These are phyloP conservation scores for Areca catechu DNA, from an alignment of 176 grass and related monocot species.

Conservation along the genomic window DNA sequence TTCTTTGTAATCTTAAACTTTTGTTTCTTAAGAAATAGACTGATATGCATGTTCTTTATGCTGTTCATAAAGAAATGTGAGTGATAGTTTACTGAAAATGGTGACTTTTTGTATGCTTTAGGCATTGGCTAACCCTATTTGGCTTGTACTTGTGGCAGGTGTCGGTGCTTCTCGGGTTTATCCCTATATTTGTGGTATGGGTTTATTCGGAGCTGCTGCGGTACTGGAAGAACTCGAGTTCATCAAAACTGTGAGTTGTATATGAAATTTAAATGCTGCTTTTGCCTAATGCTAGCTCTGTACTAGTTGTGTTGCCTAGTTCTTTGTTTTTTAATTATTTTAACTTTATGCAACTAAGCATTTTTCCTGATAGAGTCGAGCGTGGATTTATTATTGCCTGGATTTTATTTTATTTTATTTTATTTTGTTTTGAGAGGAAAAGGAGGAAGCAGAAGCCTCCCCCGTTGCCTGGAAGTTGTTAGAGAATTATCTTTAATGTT, in stretches of 20 bases:
- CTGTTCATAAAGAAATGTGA: too few species aligned
- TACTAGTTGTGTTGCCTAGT: too few species aligned
- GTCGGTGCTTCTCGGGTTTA: conserved; percentile 64
- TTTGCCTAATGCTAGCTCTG: background rate
- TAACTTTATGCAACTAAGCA: conserved; percentile 1
- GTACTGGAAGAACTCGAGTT: conserved; percentile 47
- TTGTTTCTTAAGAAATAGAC: background rate
- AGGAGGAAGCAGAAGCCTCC: too few species aligned
- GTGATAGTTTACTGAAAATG: too few species aligned
- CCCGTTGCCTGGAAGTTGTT: too few species aligned
- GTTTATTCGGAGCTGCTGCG: conserved; percentile 57
- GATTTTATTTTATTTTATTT: too few species aligned
- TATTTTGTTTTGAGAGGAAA: too few species aligned
- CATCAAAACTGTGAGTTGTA: conserved; percentile 63
- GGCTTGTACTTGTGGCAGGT: conserved; percentile 31
- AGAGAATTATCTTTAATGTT: too few species aligned
- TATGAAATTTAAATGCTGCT: background rate
- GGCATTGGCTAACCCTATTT: too few species aligned
- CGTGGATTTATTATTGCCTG: too few species aligned
- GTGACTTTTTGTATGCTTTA: too few species aligned
- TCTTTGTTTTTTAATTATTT: background rate
- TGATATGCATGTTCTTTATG: background rate
- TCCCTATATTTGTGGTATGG: conserved; percentile 74
- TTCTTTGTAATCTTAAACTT: background rate
- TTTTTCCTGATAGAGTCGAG: background rate